Evolutionary conservation across 2,329 filamentous ascomycete species (phyloP).

Genomic region (Exophiala bonariae): DNA sequence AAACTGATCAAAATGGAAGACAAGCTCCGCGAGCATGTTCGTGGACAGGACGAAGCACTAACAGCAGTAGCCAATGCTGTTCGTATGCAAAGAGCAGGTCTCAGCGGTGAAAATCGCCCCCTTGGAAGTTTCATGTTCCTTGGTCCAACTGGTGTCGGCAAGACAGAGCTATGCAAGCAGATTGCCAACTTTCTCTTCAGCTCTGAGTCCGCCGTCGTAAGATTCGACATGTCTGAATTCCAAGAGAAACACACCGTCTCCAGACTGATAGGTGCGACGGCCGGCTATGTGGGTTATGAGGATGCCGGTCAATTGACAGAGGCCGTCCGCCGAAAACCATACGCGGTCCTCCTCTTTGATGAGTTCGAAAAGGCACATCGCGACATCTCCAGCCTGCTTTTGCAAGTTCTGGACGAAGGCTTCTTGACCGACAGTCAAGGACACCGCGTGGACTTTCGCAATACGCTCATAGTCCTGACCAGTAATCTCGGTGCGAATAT

Average conservation of each 20-base stretch:
- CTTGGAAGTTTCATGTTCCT: conserved; percentile 97
- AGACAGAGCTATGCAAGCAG: conserved; percentile 96
- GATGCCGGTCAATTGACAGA: conserved; percentile 96
- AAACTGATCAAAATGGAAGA: conserved; percentile 97
- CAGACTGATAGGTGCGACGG: conserved; percentile 85
- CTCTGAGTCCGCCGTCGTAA: conserved; percentile 83
- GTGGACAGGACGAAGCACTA: conserved; percentile 92
- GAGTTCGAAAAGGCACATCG: conserved; percentile 98
- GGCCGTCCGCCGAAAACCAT: conserved; percentile 90
- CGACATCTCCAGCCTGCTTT: conserved; percentile 85
- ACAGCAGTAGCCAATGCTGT: conserved; percentile 90
- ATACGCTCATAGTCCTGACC: conserved; percentile 94
- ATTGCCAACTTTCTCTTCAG: conserved; percentile 91
- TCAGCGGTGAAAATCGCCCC: conserved; percentile 88
- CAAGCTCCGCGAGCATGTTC: conserved; percentile 75
- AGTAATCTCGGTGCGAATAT: conserved; percentile 94
- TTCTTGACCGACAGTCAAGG: conserved; percentile 95
- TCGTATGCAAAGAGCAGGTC: conserved; percentile 85
- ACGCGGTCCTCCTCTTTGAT: conserved; percentile 91
- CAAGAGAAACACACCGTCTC: conserved; percentile 97
- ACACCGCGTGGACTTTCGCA: conserved; percentile 94
- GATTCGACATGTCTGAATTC: conserved; percentile 98
- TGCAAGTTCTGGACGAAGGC: conserved; percentile 94
- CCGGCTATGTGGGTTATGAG: conserved; percentile 94
- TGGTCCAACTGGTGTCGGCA: conserved; percentile 92